A percentile compares a stretch with the other conserved stretches of the same genome.
Evolutionary conservation across 495 filamentous ascomycete genomes (phyloP).

Genomic region (Margaritispora aquatica): DNA sequence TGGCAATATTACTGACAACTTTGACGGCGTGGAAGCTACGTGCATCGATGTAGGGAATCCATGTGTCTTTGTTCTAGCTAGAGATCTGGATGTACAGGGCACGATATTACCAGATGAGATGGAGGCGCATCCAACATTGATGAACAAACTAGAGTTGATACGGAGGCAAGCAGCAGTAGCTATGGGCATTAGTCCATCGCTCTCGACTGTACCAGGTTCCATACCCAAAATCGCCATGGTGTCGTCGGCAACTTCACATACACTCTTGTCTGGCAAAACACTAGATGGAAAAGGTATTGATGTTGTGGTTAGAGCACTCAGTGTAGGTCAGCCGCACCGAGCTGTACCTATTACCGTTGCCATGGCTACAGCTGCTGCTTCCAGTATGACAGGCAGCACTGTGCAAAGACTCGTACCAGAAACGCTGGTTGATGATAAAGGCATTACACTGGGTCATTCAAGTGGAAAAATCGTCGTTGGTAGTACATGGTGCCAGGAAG

Average conservation of each 20-base stretch:
- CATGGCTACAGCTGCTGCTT: slow-evolving; percentile 54
- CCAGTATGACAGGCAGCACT: slow-evolving; percentile 42
- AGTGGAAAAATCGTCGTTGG: slow-evolving; percentile 44
- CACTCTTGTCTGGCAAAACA: slow-evolving; percentile 25
- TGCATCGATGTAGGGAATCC: slow-evolving; percentile 64
- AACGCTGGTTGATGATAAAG: slow-evolving; percentile 25
- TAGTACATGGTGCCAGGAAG: slow-evolving; percentile 12
- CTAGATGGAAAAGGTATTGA: slow-evolving; percentile 23
- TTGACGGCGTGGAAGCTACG: slow-evolving; percentile 47
- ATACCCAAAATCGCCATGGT: slow-evolving; percentile 65
- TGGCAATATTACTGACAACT: slow-evolving; percentile 44
- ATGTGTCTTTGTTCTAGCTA: slow-evolving; percentile 53
- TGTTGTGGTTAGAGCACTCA: slow-evolving; percentile 26
- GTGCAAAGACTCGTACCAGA: slow-evolving; percentile 29
- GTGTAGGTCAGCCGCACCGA: slow-evolving; percentile 55
- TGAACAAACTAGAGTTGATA: slow-evolving; percentile 52
- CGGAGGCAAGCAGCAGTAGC: slow-evolving; percentile 49
- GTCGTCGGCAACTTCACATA: slow-evolving; percentile 31
- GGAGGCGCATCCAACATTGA: slow-evolving; percentile 37
- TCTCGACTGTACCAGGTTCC: slow-evolving; percentile 43
- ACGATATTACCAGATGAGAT: slow-evolving; percentile 49
- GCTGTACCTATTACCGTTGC: slow-evolving; percentile 57
- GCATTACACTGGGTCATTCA: slow-evolving; percentile 52
- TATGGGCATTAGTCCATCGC: slow-evolving; percentile 52
- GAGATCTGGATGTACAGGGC: slow-evolving; percentile 42